Evolutionary conservation across 2,329 filamentous ascomycete genomes (phyloP), one percentile per base, ranked within the genome.

Genomic region (Claviceps lovelessii): DNA sequence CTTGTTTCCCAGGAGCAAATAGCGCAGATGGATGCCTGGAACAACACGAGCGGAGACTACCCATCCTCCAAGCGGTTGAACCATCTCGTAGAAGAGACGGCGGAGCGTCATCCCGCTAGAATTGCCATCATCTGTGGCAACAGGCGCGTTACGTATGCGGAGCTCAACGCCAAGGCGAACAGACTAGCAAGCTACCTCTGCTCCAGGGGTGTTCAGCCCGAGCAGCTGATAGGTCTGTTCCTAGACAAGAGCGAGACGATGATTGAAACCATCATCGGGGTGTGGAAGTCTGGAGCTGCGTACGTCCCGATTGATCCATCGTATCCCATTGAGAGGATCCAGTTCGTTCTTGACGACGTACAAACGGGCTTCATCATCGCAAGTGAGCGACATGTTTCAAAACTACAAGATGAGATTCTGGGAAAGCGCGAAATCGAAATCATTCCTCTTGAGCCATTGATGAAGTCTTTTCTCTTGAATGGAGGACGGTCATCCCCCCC

Each of bases 271-370:
- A 48, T 53, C 11, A 19, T 53, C 23, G 51, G 51, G 1, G 31
- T 53, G n/a, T 53, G 51, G 51, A 53, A 53, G 33, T 55, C 54
- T 15, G 50, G 54, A 8, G 54, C 49, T 7, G 54, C 54, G n/a
- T 37, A 55, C 31, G 50, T 55, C 5, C 54, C 54, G n/a, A 55
- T 55, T 45, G 54, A 55, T 44, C 54, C 54, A 48, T 50, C 44
- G 17, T 55, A 55, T 28, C 54, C 54, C 19, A 15, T 52, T 37
- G 49, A 55, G 42, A 42, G 54, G 23, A 48, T 55, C 10, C 49
- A 47, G 15, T 55, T 52, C 48, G 42, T 55, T 15, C 44, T 53
- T 8, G 51, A 53, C 19, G 51, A 53, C 23, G 44, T 48, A 11
- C 41, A 53, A 28, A 53, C 44, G 23, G 15, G 44, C 17, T 48